phyloP scores from a whole-genome alignment of 805 yeast genomes.

The Debaryomyces maramus region DNA sequence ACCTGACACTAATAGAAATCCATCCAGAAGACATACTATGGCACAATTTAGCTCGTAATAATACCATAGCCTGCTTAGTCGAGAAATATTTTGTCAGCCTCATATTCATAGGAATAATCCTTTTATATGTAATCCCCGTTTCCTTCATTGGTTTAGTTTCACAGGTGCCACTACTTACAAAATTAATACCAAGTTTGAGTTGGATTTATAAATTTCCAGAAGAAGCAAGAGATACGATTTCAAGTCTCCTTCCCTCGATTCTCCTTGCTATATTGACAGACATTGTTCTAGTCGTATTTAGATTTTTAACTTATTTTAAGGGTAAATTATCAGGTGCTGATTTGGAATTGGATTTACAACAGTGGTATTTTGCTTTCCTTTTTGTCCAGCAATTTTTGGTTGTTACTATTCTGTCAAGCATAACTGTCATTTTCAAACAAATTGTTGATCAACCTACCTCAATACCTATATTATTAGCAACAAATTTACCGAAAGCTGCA shows the following conservation, averaged over 20 bases:
- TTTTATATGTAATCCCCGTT: slow-evolving; percentile 77
- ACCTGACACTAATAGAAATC: slow-evolving; percentile 49
- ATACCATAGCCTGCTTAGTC: slow-evolving; percentile 33
- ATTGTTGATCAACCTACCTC: slow-evolving; percentile 69
- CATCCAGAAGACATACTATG: slow-evolving; percentile 72
- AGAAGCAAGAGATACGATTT: slow-evolving; percentile 50
- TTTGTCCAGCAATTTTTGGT: slow-evolving; percentile 84
- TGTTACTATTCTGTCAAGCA: slow-evolving; percentile 80
- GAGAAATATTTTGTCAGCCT: slow-evolving; percentile 47
- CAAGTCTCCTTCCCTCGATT: slow-evolving; percentile 68
- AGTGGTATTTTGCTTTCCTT: slow-evolving; percentile 74
- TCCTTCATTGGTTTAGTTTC: slow-evolving; percentile 76
- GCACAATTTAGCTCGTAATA: slow-evolving; percentile 52
- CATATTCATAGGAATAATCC: slow-evolving; percentile 49
- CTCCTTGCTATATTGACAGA: slow-evolving; percentile 64
- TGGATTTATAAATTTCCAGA: slow-evolving; percentile 59
- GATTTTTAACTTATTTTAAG: slow-evolving; percentile 52
- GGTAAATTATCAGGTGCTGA: slow-evolving; percentile 63
- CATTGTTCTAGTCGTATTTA: slow-evolving; percentile 57
- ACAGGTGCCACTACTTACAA: slow-evolving; percentile 65
- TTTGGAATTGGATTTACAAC: slow-evolving; percentile 69
- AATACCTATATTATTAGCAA: slow-evolving; percentile 69
- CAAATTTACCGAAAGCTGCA: slow-evolving; percentile 81
- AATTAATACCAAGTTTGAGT: slow-evolving; percentile 57
- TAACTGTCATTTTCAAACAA: slow-evolving; percentile 61